Conservation (phyloP, 192 early-diverging fungal species). For the Coemansia sp. region DNA sequence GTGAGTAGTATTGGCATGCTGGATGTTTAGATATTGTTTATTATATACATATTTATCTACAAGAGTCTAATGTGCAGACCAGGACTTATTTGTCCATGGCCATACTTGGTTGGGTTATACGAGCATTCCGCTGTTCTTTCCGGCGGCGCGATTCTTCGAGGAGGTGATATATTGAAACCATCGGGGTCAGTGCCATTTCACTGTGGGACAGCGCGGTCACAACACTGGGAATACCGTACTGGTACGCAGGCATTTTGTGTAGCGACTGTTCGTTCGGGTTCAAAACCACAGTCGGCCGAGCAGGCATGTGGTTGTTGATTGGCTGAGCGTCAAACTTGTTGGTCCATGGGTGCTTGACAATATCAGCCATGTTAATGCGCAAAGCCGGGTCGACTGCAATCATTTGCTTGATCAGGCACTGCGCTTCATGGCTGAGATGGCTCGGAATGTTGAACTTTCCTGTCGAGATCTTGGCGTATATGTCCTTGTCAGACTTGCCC, state of each 20-base stretch:
- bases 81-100: neutral
- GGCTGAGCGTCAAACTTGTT: slow-evolving; percentile 67
- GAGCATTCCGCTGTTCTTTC: slow-evolving; percentile 33
- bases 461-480: slow-evolving; percentile 75
- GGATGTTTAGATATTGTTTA: no score
- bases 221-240: slow-evolving; percentile 28
- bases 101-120: slow-evolving; percentile 9
- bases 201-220: slow-evolving; percentile 30
- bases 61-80: no score
- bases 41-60: no score
- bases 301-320: slow-evolving; percentile 64
- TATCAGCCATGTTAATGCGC: slow-evolving; percentile 66
- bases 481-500: slow-evolving; percentile 74
- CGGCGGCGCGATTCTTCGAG: slow-evolving; percentile 43
- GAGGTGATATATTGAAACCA: slow-evolving; percentile 47
- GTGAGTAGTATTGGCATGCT: no score
- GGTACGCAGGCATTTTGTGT: slow-evolving; percentile 45
- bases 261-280: slow-evolving; percentile 35
- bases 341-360: slow-evolving; percentile 71
- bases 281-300: slow-evolving; percentile 45
- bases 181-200: slow-evolving; percentile 39
- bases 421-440: slow-evolving; percentile 54
- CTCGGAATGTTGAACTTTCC: slow-evolving; percentile 63
- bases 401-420: slow-evolving; percentile 67
- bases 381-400: slow-evolving; percentile 67